phyloP scores from a whole-genome alignment of 768 basidiomycete genomes.

The Boletus rex-veris region DNA sequence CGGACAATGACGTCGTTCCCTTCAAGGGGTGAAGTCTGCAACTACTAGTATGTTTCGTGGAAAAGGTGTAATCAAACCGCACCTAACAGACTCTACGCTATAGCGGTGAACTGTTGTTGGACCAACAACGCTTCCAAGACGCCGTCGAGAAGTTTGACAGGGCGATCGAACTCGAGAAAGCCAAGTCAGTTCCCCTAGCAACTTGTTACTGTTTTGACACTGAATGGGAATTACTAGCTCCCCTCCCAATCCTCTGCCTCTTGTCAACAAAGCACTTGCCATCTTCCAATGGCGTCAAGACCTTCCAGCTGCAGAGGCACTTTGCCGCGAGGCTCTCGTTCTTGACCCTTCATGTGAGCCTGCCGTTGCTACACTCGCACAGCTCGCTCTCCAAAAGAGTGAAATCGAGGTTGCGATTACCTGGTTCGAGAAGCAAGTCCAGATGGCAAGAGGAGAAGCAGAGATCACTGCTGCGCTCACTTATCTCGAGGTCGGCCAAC shows the following conservation, averaged over 20 bases:
- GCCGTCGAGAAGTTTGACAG: slow-evolving; percentile 90
- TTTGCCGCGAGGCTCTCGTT: slow-evolving; percentile 83
- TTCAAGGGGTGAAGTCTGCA: slow-evolving; percentile 81
- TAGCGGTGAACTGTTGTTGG: slow-evolving; percentile 91
- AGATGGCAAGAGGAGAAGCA: slow-evolving; percentile 85
- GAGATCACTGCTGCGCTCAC: slow-evolving; percentile 79
- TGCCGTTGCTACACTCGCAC: slow-evolving; percentile 92
- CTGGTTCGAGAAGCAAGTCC: slow-evolving; percentile 80
- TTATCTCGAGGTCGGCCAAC: slow-evolving; percentile 64
- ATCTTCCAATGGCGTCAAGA: slow-evolving; percentile 97
- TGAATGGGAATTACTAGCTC: slow-evolving; percentile 28
- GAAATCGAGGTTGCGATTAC: slow-evolving; percentile 82
- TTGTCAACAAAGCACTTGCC: slow-evolving; percentile 97
- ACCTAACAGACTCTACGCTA: not conserved
- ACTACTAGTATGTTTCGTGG: slow-evolving; percentile 75
- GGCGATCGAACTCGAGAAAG: slow-evolving; percentile 83
- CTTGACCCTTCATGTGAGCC: slow-evolving; percentile 95
- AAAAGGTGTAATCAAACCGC: not conserved
- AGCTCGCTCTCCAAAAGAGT: slow-evolving; percentile 86
- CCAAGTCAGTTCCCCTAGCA: slow-evolving; percentile 46
- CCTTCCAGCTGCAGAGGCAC: slow-evolving; percentile 71
- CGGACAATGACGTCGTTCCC: slow-evolving; percentile 83
- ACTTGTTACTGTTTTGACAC: not conserved
- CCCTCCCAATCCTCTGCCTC: slow-evolving; percentile 80
- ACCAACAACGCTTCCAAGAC: slow-evolving; percentile 85